These are phyloP conservation scores for Fusarium musae DNA, from an alignment of 2,329 filamentous ascomycete genomes.

Conservation along the genomic window DNA sequence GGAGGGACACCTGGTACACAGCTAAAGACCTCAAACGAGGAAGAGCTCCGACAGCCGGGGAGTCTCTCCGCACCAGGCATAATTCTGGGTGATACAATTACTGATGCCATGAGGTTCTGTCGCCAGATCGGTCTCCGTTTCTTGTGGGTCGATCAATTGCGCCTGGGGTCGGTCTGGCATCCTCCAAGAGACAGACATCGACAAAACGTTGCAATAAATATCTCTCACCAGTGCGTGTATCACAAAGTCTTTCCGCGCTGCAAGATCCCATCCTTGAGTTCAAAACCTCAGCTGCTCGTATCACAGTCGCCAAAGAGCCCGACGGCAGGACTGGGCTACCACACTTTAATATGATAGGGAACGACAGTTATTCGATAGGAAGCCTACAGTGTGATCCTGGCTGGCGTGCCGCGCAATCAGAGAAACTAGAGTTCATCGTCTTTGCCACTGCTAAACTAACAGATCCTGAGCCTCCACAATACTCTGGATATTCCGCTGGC, in stretches of 20 bases:
- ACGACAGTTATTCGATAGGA: fast-evolving
- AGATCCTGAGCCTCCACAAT: not conserved
- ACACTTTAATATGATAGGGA: not conserved
- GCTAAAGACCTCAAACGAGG: not conserved
- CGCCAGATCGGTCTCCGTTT: not conserved
- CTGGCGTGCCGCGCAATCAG: not conserved
- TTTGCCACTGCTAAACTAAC: not conserved
- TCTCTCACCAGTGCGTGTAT: not conserved
- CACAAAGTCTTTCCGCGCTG: fast-evolving
- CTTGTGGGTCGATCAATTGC: not conserved
- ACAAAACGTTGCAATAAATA: fast-evolving
- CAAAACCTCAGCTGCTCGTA: not conserved
- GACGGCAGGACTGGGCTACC: not conserved
- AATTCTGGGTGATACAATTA: not conserved
- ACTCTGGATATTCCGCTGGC: not conserved
- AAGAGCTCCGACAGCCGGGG: not conserved
- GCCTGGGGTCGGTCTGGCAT: not conserved
- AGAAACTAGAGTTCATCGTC: not conserved
- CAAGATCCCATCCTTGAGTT: not conserved
- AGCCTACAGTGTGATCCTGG: not conserved
- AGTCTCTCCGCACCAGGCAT: not conserved
- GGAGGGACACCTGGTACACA: not conserved
- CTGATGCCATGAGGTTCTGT: not conserved
- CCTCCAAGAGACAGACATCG: not conserved
- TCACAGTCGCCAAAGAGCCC: not conserved